Evolutionary conservation across 2,329 filamentous ascomycete species (phyloP), one percentile per base, ranked within the genome.

Genomic region (Amauroascus verrucosus): DNA sequence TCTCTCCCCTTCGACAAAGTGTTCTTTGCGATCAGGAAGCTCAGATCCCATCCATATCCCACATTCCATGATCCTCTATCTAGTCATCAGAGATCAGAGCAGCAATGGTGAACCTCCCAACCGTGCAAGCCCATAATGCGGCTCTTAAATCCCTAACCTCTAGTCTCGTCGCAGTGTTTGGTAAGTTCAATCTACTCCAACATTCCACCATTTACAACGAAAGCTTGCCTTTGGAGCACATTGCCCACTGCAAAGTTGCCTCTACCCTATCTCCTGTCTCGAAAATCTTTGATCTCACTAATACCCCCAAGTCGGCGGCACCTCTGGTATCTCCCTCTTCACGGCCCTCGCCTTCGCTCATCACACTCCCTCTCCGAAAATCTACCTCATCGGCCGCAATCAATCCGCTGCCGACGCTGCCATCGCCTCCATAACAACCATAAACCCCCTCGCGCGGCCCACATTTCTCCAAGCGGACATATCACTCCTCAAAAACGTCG

Each of bases 371-470:
- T 62, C 60, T 0, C 76, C 77, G 0, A 72, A 65, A 20, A 70
- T 79, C 47, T 81, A 81, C 63, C 70, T 79, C 30, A 58, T 80
- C 22, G 77, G 77, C 0, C 71, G 77, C 2, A 65, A 58, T 48
- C 48, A 63, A 26, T 48, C 59, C 1, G 67, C 68, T 1, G 69
- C 65, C 30, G 61, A 67, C 22, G 59, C 68, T 20, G 77, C 79
- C 8, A 73, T 75, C 1, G 59, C 67, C 9, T 67, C 70, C 1
- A 65, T 77, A 3, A 59, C 56, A 14, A 22, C 41, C 41, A 51
- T 61, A 16, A 67, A 64, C 49, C 59, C 62, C 2, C 53, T 51
- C 9, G 63, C 58, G 8, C 48, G 58, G 1, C 61, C 61, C 22
- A 58, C 51, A 18, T 69, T 67, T 51, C 56, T 68, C 26, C 59